phyloP scores from a whole-genome alignment of 108 stramenopile genomes.

The Fistulifera pelliculosa region DNA sequence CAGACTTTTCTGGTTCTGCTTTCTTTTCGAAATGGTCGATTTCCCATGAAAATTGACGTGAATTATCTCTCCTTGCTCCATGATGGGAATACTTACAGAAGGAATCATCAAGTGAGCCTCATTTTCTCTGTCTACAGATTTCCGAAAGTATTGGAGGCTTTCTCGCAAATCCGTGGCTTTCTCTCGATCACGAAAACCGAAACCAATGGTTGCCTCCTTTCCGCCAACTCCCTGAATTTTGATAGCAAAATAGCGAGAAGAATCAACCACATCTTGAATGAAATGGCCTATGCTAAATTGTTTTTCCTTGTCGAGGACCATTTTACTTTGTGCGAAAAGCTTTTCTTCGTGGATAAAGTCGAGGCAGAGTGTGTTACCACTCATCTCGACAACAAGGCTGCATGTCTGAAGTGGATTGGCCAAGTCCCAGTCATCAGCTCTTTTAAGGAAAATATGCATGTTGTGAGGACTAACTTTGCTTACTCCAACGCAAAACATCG shows the following conservation, averaged over 20 bases:
- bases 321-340: constrained; percentile 32
- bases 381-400: constrained; percentile 34
- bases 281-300: constrained; percentile 37
- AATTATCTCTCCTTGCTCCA: constrained; percentile 71
- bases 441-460: neutral
- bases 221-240: constrained; percentile 33
- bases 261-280: constrained; percentile 56
- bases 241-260: constrained; percentile 63
- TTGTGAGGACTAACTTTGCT: neutral
- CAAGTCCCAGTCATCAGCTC: constrained; percentile 76
- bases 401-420: constrained; percentile 61
- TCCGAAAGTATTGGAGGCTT: constrained; percentile 56
- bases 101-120: constrained; percentile 32
- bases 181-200: constrained; percentile 55
- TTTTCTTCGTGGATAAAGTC: constrained; percentile 17
- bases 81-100: constrained; percentile 26
- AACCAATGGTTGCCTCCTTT: constrained; percentile 49
- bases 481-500: neutral
- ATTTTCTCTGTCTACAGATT: constrained; percentile 26
- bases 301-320: constrained; percentile 15
- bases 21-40: constrained; percentile 8
- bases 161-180: constrained; percentile 69
- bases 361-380: constrained; percentile 26
- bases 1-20: neutral
- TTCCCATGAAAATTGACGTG: constrained; percentile 34